Percentiles rank a stretch among this genome's conserved stretches.
Conservation (phyloP, 2,329 filamentous ascomycete species). For the Aspergillus pseudoterreus region DNA sequence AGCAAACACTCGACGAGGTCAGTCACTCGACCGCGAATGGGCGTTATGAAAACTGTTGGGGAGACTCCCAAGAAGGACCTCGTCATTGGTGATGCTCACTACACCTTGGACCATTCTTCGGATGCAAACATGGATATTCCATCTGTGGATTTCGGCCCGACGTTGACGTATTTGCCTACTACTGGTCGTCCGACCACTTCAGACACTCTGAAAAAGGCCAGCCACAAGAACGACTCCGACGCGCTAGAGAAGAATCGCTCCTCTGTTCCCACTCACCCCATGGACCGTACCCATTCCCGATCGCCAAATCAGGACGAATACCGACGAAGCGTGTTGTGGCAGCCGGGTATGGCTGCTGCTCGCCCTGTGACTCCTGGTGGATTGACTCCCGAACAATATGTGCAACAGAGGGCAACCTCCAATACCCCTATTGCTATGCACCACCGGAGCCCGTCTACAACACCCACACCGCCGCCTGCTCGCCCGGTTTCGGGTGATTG, state of each 20-base stretch:
- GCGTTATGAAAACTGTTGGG: constrained; percentile 75
- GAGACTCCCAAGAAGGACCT: constrained; percentile 42
- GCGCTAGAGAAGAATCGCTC: constrained; percentile 27
- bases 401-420: constrained; percentile 68
- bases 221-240: constrained; percentile 32
- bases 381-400: constrained; percentile 79
- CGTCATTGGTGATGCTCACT: constrained; percentile 47
- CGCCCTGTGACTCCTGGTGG: constrained; percentile 48
- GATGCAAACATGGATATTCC: constrained; percentile 58
- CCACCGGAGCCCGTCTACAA: constrained; percentile 56
- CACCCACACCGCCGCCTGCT: constrained; percentile 38
- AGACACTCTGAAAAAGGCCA: constrained; percentile 45
- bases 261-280: constrained; percentile 18
- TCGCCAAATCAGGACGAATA: constrained; percentile 48
- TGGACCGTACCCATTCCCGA: constrained; percentile 34
- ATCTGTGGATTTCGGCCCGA: constrained; percentile 80
- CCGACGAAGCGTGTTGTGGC: constrained; percentile 71
- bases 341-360: constrained; percentile 59
- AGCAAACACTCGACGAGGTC: constrained; percentile 39
- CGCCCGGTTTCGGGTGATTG: constrained; percentile 39
- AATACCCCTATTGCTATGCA: constrained; percentile 58
- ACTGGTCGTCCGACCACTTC: constrained; percentile 54
- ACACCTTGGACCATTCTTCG: constrained; percentile 32
- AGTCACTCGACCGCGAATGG: constrained; percentile 64
- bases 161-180: constrained; percentile 62